Evolutionary conservation across 345 rosid species (phyloP).

Genomic region (Lumnitzera racemosa): DNA sequence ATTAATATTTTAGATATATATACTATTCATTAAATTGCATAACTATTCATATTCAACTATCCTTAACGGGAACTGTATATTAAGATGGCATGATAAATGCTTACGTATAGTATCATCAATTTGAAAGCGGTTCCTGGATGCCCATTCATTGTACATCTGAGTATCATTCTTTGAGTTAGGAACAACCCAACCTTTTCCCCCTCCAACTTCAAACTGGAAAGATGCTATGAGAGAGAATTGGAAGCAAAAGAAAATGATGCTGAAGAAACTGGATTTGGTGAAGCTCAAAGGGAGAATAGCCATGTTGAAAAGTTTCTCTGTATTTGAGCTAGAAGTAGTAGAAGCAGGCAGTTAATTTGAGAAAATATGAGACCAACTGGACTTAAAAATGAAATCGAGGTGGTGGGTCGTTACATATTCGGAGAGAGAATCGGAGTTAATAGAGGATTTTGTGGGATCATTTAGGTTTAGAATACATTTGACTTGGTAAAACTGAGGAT

Average conservation of each 20-base stretch:
- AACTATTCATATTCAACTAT: neutral
- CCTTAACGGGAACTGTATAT: too few species aligned
- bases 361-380: too few species aligned
- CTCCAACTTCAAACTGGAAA: slow-evolving; percentile 56
- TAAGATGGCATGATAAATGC: slow-evolving; percentile 4
- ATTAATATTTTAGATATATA: neutral
- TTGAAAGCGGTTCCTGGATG: slow-evolving; percentile 64
- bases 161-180: slow-evolving; percentile 37
- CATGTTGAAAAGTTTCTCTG: slow-evolving; percentile 7
- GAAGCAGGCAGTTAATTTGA: too few species aligned
- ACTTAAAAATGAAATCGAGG: too few species aligned
- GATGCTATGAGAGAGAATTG: slow-evolving; percentile 14
- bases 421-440: neutral
- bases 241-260: slow-evolving; percentile 15
- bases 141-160: slow-evolving; percentile 65
- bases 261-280: slow-evolving; percentile 3
- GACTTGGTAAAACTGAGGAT: neutral
- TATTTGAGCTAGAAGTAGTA: neutral
- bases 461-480: neutral
- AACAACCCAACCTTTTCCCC: slow-evolving; percentile 55
- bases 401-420: too few species aligned
- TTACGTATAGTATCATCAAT: slow-evolving; percentile 55
- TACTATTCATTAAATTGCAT: neutral
- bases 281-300: slow-evolving; percentile 3
- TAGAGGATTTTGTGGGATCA: neutral